These are phyloP conservation scores for Yarrowia porcina DNA, from an alignment of 805 yeast species.

Conservation along the genomic window DNA sequence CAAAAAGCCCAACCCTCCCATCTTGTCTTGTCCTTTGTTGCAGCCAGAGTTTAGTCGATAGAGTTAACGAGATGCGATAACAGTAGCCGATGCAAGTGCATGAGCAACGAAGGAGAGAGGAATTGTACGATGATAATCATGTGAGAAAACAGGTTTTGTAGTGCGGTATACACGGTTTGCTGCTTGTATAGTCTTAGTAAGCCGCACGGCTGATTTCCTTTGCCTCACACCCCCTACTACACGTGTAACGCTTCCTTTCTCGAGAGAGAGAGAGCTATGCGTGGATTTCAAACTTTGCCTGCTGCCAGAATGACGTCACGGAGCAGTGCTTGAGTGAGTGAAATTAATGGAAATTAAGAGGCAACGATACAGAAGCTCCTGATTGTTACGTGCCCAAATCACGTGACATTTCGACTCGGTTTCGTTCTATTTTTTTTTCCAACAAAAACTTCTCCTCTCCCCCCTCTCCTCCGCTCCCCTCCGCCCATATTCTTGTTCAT, in stretches of 20 bases:
- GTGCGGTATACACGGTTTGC: too few species aligned
- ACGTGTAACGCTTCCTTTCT: conserved; percentile 12
- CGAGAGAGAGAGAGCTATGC: neutral
- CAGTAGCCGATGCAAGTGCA: neutral
- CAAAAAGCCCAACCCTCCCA: neutral
- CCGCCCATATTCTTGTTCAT: neutral
- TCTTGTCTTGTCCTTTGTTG: neutral
- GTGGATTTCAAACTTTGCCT: neutral
- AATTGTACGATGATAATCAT: neutral
- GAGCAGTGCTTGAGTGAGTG: neutral
- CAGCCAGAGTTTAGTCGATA: conserved; percentile 8
- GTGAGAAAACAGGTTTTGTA: neutral
- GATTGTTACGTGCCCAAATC: too few species aligned
- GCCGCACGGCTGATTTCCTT: too few species aligned
- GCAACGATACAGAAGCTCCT: too few species aligned
- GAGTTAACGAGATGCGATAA: conserved; percentile 15
- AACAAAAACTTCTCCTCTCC: neutral
- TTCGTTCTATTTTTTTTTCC: too few species aligned
- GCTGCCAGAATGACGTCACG: neutral
- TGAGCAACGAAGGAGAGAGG: neutral
- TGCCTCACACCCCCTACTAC: neutral
- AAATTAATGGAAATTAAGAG: too few species aligned
- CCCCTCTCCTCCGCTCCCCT: neutral
- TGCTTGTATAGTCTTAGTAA: neutral
- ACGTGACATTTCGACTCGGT: too few species aligned